These are phyloP conservation scores for Endoconidiophora polonica DNA, from an alignment of 2,329 filamentous ascomycete genomes.

Conservation along the genomic window DNA sequence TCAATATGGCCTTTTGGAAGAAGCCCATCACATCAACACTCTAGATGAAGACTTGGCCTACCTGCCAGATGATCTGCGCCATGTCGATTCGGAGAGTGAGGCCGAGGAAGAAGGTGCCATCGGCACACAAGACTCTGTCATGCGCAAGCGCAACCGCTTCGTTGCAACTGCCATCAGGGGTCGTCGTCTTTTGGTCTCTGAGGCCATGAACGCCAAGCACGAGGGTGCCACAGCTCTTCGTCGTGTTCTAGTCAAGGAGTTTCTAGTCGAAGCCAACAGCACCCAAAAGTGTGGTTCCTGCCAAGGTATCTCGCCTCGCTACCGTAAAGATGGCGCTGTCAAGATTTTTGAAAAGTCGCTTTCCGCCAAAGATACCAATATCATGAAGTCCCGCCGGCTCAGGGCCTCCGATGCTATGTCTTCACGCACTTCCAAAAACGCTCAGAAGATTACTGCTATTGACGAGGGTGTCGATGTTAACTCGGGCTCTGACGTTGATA, in stretches of 20 bases:
- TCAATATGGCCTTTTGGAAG: constrained; percentile 63
- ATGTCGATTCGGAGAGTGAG: constrained; percentile 35
- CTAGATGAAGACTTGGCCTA: constrained; percentile 31
- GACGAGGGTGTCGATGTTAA: constrained; percentile 45
- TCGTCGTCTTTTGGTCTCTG: constrained; percentile 31
- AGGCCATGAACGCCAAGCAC: constrained; percentile 51
- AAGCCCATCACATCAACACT: constrained; percentile 43
- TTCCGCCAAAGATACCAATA: constrained; percentile 53
- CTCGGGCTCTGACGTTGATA: constrained; percentile 23
- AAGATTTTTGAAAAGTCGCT: constrained; percentile 86
- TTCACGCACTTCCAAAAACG: constrained; percentile 18
- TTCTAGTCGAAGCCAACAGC: constrained; percentile 56
- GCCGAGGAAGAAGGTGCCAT: constrained; percentile 46
- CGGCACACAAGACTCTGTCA: constrained; percentile 33
- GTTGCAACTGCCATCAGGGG: constrained; percentile 43
- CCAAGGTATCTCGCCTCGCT: constrained; percentile 58
- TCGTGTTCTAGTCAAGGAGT: constrained; percentile 60
- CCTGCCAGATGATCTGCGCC: constrained; percentile 21
- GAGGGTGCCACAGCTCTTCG: constrained; percentile 68
- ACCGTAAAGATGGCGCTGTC: constrained; percentile 76
- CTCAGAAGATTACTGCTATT: constrained; percentile 16
- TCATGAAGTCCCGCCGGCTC: constrained; percentile 55
- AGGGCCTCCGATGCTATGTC: constrained; percentile 55
- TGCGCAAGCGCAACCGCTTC: constrained; percentile 42
- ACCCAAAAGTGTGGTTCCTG: constrained; percentile 52